phyloP scores from a whole-genome alignment of 2,329 filamentous ascomycete genomes.

The Byssochlamys sp. region DNA sequence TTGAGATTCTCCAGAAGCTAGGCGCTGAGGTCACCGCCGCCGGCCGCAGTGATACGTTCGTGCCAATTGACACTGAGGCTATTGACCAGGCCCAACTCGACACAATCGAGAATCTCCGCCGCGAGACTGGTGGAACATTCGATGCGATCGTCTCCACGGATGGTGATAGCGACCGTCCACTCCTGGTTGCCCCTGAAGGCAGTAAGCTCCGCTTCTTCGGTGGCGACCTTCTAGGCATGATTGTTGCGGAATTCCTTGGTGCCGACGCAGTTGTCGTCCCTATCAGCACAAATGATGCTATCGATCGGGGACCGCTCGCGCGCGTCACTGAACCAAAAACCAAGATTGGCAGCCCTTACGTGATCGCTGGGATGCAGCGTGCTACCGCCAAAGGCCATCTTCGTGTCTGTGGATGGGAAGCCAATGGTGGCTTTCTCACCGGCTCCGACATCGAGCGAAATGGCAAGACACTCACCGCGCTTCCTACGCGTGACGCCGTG shows the following conservation, averaged over 20 bases:
- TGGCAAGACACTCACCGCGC: slow-evolving; percentile 18
- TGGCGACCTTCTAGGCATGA: slow-evolving; percentile 24
- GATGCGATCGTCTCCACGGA: slow-evolving; percentile 24
- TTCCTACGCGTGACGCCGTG: slow-evolving; percentile 24
- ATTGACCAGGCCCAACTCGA: slow-evolving; percentile 24
- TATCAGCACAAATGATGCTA: slow-evolving; percentile 25
- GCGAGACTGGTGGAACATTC: slow-evolving; percentile 15
- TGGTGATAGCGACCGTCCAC: slow-evolving; percentile 25
- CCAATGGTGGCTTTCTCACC: slow-evolving; percentile 26
- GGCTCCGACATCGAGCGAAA: slow-evolving; percentile 20
- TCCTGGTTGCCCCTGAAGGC: slow-evolving; percentile 19
- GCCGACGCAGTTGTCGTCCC: slow-evolving; percentile 23
- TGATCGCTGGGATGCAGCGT: slow-evolving; percentile 25
- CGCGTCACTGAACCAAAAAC: slow-evolving; percentile 20
- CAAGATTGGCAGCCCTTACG: slow-evolving; percentile 26
- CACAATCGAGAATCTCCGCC: slow-evolving; percentile 17
- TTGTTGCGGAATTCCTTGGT: slow-evolving; percentile 21
- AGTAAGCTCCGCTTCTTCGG: slow-evolving; percentile 23
- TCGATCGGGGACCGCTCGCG: slow-evolving; percentile 20
- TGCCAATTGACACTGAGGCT: slow-evolving; percentile 26
- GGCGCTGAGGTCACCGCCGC: slow-evolving; percentile 19
- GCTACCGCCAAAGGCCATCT: slow-evolving; percentile 17
- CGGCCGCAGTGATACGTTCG: slow-evolving; percentile 25
- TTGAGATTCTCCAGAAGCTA: slow-evolving; percentile 20
- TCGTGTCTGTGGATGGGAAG: slow-evolving; percentile 25